Evolutionary conservation across 2,329 filamentous ascomycete genomes (phyloP), one percentile per base, ranked within the genome.

Genomic region (Aspergillus transmontanensis): DNA sequence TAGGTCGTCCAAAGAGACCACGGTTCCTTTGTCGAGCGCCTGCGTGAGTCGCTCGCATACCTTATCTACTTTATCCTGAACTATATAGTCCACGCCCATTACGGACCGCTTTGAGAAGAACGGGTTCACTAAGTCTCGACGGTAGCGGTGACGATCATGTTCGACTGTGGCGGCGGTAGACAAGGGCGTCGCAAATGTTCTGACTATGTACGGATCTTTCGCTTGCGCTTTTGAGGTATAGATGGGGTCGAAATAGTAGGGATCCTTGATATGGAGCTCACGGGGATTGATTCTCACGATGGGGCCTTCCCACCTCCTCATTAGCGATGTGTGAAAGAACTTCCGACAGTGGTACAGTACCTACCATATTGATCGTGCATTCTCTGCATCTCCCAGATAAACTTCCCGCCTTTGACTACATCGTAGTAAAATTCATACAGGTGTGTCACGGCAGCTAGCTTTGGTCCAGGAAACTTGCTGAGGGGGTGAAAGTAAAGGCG

Each of bases 251-350:
- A 71, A 77, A 62, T 68, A 79, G 9, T 66, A 54, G 0, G 76
- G 70, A 55, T 79, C 78, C 10, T 66, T 66, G 41, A 79, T 70
- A 58, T 79, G 77, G 1, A 80, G 34, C 64, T 80, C 76, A 12
- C 69, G 65, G 0, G 77, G 76, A 34, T 69, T 76, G 58, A 79
- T 73, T 4, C 77, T 73, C 6, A 80, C 72, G 26, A 80, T 75
- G 1, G 76, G 75, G 11, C 76, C 73, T 76, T 23, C 2, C 34
- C 9, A n/a, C n/a, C 26, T 10, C 26, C 11, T 36, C 3, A 11
- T 34, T 58, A 58, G 56, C 32, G 5, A 45, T 23, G n/a, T 12
- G 7, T 4, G 6, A 9, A 6, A 28, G 16, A 12, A 7, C 10
- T 23, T 6, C 21, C 1, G 26, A n/a, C 23, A 0, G 10, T 3